Percentiles rank a stretch among this genome's conserved stretches.
These are phyloP conservation scores for Ampelocalamus luodianensis DNA, from an alignment of 176 grass and related monocot genomes.

Conservation along the genomic window DNA sequence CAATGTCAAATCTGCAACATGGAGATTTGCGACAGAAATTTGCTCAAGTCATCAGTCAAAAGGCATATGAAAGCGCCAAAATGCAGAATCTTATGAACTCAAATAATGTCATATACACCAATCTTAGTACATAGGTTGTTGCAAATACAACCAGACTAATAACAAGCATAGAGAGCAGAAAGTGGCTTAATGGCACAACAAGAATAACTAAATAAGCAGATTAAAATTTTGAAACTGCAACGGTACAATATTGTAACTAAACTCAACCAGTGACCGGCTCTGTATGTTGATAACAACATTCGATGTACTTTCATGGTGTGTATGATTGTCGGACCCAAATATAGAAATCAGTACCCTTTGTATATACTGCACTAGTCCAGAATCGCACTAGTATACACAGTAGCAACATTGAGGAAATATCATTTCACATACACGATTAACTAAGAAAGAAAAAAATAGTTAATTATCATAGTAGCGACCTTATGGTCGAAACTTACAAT, in stretches of 20 bases:
- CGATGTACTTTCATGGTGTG: background rate
- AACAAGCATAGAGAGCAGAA: background rate
- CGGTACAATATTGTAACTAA: background rate
- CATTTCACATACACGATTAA: too few species aligned
- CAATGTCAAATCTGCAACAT: background rate
- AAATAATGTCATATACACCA: background rate
- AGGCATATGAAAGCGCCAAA: background rate
- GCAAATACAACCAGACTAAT: background rate
- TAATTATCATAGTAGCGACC: too few species aligned
- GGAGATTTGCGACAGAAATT: background rate
- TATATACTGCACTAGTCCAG: too few species aligned
- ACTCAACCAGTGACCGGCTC: background rate
- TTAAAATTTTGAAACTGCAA: background rate
- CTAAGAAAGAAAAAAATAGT: too few species aligned
- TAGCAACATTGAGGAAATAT: too few species aligned
- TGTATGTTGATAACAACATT: background rate
- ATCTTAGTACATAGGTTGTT: background rate
- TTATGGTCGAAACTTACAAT: too few species aligned
- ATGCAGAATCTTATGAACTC: background rate
- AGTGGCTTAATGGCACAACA: background rate
- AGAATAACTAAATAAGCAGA: conserved; percentile 1
- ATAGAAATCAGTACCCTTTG: too few species aligned
- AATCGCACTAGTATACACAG: too few species aligned
- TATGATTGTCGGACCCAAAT: background rate
- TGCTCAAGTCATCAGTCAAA: background rate